Percentiles rank a stretch among this genome's conserved stretches.
Evolutionary conservation across 2,329 filamentous ascomycete species (phyloP).

Genomic region (Geosmithia flava): DNA sequence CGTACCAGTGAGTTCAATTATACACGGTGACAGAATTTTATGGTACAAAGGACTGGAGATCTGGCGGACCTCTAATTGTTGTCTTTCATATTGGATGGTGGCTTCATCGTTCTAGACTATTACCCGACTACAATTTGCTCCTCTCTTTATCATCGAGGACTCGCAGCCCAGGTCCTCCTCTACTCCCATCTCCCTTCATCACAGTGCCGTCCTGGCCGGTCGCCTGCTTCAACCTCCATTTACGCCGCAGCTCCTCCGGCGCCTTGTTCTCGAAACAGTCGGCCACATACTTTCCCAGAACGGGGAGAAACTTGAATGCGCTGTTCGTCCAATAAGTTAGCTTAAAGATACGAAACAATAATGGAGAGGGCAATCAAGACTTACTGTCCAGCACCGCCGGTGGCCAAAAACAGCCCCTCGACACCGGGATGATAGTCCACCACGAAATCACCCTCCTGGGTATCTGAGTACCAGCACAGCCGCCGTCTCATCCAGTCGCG

Average conservation of each 20-base stretch:
- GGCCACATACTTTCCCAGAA: slow-evolving; percentile 12
- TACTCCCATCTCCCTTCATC: neutral
- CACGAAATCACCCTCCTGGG: slow-evolving; percentile 50
- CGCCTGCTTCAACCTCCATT: neutral
- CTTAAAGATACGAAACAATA: slow-evolving; percentile 40
- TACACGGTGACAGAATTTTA: too few species aligned
- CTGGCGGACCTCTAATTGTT: too few species aligned
- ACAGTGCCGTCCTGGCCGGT: neutral
- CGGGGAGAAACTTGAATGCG: slow-evolving; percentile 13
- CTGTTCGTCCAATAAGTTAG: slow-evolving; percentile 12
- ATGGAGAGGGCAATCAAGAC: slow-evolving; percentile 32
- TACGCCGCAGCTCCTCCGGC: neutral
- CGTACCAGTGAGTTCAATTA: too few species aligned
- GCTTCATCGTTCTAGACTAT: too few species aligned
- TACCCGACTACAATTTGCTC: too few species aligned
- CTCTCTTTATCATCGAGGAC: too few species aligned
- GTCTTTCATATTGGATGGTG: too few species aligned
- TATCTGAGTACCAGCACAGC: slow-evolving; percentile 56
- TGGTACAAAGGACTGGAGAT: too few species aligned
- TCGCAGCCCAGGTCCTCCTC: too few species aligned
- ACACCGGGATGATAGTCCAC: slow-evolving; percentile 41
- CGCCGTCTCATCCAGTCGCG: slow-evolving; percentile 36
- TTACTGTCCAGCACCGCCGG: slow-evolving; percentile 26
- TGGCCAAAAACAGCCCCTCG: slow-evolving; percentile 32
- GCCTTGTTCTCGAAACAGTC: slow-evolving; percentile 20